These are phyloP conservation scores for Plasmopara halstedii DNA, from an alignment of 352 stramenopile species.

Conservation along the genomic window DNA sequence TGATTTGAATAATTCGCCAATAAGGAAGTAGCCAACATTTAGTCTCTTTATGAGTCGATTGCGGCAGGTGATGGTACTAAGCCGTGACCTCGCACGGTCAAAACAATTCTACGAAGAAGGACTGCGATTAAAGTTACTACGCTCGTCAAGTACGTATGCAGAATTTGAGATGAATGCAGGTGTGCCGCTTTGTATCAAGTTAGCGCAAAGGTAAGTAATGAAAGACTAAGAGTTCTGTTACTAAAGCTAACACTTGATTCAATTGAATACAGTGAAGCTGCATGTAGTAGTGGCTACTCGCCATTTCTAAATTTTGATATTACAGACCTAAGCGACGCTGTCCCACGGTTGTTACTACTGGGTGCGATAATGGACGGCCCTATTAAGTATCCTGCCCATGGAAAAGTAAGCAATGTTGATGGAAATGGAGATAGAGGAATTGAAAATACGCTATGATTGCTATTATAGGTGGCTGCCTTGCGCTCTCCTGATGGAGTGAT, in stretches of 20 bases:
- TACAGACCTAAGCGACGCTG: slow-evolving; percentile 77
- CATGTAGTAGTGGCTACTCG: slow-evolving; percentile 82
- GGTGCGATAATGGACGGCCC: slow-evolving; percentile 86
- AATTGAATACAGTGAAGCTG: slow-evolving; percentile 48
- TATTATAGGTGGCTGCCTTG: slow-evolving; percentile 65
- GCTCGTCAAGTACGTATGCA: slow-evolving; percentile 71
- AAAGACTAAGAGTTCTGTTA: background rate
- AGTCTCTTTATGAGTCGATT: slow-evolving; percentile 49
- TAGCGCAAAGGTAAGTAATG: slow-evolving; percentile 54
- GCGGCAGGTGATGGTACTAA: slow-evolving; percentile 80
- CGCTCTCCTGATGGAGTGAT: slow-evolving; percentile 88
- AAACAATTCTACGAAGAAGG: slow-evolving; percentile 82
- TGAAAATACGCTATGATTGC: background rate
- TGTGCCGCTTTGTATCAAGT: slow-evolving; percentile 71
- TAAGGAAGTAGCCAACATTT: background rate
- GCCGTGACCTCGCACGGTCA: slow-evolving; percentile 68
- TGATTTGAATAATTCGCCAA: background rate
- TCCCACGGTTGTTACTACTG: slow-evolving; percentile 80
- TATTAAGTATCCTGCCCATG: slow-evolving; percentile 89
- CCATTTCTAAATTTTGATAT: slow-evolving; percentile 91
- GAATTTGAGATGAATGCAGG: slow-evolving; percentile 66
- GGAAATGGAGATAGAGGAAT: slow-evolving; percentile 1
- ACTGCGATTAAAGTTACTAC: slow-evolving; percentile 63
- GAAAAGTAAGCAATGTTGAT: slow-evolving; percentile 42
- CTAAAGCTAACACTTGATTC: background rate